Evolutionary conservation across 176 grass and related monocot genomes (phyloP), one percentile per base, ranked within the genome.

Genomic region (Tuctoria greenei): DNA sequence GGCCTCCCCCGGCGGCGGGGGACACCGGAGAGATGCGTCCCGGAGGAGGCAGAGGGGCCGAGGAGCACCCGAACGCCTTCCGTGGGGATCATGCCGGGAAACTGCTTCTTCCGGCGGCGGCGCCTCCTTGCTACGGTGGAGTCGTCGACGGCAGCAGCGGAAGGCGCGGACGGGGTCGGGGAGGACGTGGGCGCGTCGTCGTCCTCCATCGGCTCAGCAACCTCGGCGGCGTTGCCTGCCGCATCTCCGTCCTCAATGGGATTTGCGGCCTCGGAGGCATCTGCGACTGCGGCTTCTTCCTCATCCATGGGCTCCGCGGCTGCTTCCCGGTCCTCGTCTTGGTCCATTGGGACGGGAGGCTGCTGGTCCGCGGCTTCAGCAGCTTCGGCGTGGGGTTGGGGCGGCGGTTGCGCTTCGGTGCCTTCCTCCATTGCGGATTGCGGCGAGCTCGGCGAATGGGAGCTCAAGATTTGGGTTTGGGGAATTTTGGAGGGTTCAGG

Each of bases 21-120:
- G 82, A 80, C 54, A 64, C 75, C 65, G 42, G 59, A 31, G 66
- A 79, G 87, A 71, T 79, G 87, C 61, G 69, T n/a, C 64, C 81
- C 56, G 43, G 61, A 25, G 15, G 82, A 40, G 25, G 91, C 81
- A 9, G 86, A 71, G 11, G 83, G 70, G 2, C 77, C 81, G 27
- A 82, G 82, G 16, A 92, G 85, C 17, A 92, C 83, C 55, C 87
- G 89, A 61, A 98, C 82, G 9, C 86, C 79, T 27, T 76, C 72
- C 31, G 92, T 88, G 13, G 95, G 91, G 20, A 98, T 88, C 95
- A 98, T 98, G 35, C 80, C 95, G 0, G 91, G 91, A 64, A 98
- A 98, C 84, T 90, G 95, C 82, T 98, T 98, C 95, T 92, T 98
- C 11, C 89, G 95, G 38, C 95, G 89, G 76, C 92, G 89, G 61